phyloP scores from a whole-genome alignment of 139 green algal species.

The Chlorella sp. region DNA sequence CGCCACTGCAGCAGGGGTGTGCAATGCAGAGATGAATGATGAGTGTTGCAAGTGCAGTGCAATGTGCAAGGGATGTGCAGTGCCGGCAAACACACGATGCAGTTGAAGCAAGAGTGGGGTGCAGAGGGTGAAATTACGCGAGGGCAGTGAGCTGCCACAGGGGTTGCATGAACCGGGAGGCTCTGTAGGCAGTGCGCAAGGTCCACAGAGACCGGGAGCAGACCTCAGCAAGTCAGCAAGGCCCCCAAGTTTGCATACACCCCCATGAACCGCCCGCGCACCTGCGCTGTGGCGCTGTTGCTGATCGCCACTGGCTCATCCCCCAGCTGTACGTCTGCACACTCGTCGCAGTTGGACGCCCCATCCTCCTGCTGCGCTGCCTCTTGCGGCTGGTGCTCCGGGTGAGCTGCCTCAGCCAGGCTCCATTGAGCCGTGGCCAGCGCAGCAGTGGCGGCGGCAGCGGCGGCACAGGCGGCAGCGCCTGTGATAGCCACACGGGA shows the following conservation, averaged over 20 bases:
- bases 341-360: background rate
- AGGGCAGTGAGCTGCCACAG: too few species aligned
- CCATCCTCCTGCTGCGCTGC: background rate
- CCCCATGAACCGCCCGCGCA: background rate
- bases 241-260: too few species aligned
- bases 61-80: too few species aligned
- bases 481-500: background rate
- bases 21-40: too few species aligned
- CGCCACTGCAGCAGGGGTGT: constrained; percentile 39
- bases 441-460: background rate
- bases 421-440: constrained; percentile 1
- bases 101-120: too few species aligned
- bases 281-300: constrained; percentile 32
- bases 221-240: too few species aligned
- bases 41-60: too few species aligned
- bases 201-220: too few species aligned
- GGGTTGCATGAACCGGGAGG: too few species aligned
- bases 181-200: too few species aligned
- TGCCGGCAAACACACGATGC: too few species aligned
- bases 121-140: too few species aligned
- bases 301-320: constrained; percentile 23
- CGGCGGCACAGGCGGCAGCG: background rate
- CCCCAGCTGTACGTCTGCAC: background rate
- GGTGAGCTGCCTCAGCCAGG: constrained; percentile 9
- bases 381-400: background rate